These are phyloP conservation scores for Aspergillus conjunctus DNA, from an alignment of 495 filamentous ascomycete species.

Conservation along the genomic window DNA sequence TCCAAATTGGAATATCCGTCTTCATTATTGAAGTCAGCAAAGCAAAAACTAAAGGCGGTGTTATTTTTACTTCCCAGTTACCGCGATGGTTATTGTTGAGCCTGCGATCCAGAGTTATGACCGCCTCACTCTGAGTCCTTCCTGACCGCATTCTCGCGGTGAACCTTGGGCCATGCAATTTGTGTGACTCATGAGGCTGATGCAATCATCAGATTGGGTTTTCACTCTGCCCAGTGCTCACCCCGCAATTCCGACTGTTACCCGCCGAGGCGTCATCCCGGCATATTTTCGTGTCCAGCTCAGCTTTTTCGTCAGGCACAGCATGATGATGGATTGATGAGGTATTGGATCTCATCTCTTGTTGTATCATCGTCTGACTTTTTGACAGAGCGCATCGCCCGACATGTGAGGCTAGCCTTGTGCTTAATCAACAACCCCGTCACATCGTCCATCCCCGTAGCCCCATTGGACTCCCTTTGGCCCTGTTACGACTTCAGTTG, in stretches of 20 bases:
- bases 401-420: constrained; percentile 2
- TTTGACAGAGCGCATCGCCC: constrained; percentile 19
- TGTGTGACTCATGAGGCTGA: constrained; percentile 27
- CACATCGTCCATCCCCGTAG: constrained; percentile 6
- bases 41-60: not conserved
- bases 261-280: constrained; percentile 25
- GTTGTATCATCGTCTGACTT: constrained; percentile 25
- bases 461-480: constrained; percentile 22
- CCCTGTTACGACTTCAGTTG: not conserved
- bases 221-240: not conserved
- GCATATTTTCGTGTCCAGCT: constrained; percentile 29
- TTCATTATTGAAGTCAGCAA: not conserved
- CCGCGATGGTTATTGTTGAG: not conserved
- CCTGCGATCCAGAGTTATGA: not conserved
- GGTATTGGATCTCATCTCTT: constrained; percentile 27
- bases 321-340: constrained; percentile 23
- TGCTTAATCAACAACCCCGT: constrained; percentile 20
- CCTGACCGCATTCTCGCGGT: constrained; percentile 2
- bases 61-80: not conserved
- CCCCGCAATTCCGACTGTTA: constrained; percentile 23
- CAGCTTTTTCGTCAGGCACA: not conserved
- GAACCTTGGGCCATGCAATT: constrained; percentile 4
- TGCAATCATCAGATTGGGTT: constrained; percentile 14
- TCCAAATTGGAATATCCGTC: not conserved
- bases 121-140: constrained; percentile 2